Conservation (phyloP, 768 basidiomycete species). For the Naganishia onofrii region DNA sequence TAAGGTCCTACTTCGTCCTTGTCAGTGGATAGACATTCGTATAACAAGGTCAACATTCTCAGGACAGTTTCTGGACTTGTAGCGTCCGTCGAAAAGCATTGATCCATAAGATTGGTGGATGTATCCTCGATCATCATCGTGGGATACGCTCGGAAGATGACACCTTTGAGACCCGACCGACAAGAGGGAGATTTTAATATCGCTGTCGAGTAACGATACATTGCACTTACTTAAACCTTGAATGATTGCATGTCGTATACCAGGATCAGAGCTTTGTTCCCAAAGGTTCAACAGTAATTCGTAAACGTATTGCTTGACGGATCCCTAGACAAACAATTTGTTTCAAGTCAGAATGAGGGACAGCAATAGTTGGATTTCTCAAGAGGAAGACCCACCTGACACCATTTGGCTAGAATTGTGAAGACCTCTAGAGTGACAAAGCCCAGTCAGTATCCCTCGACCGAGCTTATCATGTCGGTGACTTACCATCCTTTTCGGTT, state of each 20-base stretch:
- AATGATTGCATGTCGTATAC: conserved; percentile 68
- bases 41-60: conserved; percentile 48
- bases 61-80: conserved; percentile 66
- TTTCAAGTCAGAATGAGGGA: neutral
- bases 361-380: no score
- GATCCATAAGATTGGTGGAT: conserved; percentile 83
- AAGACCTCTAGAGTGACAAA: conserved; percentile 19
- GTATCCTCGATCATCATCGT: conserved; percentile 78
- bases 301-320: conserved; percentile 82
- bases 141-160: conserved; percentile 86
- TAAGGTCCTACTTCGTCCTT: conserved; percentile 59
- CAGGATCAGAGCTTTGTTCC: conserved; percentile 61
- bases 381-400: neutral
- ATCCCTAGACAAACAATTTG: conserved; percentile 55
- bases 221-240: conserved; percentile 73
- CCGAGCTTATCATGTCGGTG: neutral
- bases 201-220: no score
- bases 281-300: conserved; percentile 68
- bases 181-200: neutral
- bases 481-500: conserved; percentile 62
- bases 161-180: conserved; percentile 59
- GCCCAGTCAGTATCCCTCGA: conserved; percentile 23
- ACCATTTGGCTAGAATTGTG: conserved; percentile 25
- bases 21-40: conserved; percentile 39
- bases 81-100: conserved; percentile 72